Evolutionary conservation across 345 rosid species (phyloP).

Genomic region (Eucalyptus erythrocorys): DNA sequence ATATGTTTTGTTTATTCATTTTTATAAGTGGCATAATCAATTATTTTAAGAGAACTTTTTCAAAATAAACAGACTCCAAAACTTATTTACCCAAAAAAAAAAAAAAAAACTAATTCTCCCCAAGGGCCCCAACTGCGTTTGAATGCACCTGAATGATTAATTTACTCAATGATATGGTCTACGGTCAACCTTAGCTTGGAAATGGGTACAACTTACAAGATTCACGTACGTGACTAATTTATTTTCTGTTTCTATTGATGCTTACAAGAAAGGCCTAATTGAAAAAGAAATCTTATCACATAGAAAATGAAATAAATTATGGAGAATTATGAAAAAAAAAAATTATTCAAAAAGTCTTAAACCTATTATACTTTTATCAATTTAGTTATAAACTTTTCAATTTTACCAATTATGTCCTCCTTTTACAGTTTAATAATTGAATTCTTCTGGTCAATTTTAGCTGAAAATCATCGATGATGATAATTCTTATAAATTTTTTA

Average conservation of each 20-base stretch:
- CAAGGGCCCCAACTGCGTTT: not conserved
- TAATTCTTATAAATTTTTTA: too few relatives aligned
- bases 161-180: not conserved
- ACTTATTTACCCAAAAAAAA: too few relatives aligned
- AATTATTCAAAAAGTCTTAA: not conserved
- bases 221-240: not conserved
- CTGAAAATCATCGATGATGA: rapidly evolving
- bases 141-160: not conserved
- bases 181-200: not conserved
- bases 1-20: too few relatives aligned
- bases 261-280: not conserved
- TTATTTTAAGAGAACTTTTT: too few relatives aligned
- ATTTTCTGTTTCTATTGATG: not conserved
- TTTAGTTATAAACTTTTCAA: not conserved
- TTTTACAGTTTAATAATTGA: rapidly evolving
- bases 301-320: not conserved
- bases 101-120: too few relatives aligned
- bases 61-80: not conserved
- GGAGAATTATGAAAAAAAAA: rapidly evolving
- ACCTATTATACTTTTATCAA: not conserved
- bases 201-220: not conserved
- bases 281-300: not conserved
- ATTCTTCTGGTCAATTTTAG: rapidly evolving
- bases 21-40: too few relatives aligned
- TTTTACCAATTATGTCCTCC: rapidly evolving